A percentile compares a stretch with the other conserved stretches of the same genome.
Conservation (phyloP, 768 basidiomycete species). For the Neoboletus brunneissimus region DNA sequence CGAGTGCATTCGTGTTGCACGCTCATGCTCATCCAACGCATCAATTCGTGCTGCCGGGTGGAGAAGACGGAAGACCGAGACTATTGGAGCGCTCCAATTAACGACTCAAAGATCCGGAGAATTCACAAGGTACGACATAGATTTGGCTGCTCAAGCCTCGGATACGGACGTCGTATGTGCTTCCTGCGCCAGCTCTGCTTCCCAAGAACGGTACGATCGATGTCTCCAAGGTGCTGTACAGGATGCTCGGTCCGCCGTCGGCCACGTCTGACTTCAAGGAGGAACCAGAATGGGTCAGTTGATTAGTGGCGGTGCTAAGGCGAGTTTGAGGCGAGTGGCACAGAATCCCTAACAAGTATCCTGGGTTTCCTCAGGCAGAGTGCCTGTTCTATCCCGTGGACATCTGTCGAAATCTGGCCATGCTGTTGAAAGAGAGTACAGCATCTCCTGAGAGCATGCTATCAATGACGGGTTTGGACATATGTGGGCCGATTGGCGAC, state of each 20-base stretch:
- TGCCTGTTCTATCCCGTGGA: constrained; percentile 63
- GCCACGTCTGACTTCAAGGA: constrained; percentile 33
- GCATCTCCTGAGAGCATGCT: constrained; percentile 71
- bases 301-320: neutral
- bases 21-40: too few relatives aligned
- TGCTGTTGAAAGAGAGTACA: constrained; percentile 74
- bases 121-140: constrained; percentile 36
- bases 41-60: constrained; percentile 76
- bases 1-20: too few relatives aligned
- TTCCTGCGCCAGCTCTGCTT: constrained; percentile 51
- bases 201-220: constrained; percentile 60
- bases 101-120: neutral
- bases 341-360: constrained; percentile 65
- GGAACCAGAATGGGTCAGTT: neutral
- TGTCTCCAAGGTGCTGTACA: constrained; percentile 70
- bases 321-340: too few relatives aligned
- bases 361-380: constrained; percentile 87
- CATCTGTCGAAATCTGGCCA: constrained; percentile 63
- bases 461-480: constrained; percentile 39
- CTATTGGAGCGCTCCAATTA: constrained; percentile 57
- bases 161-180: constrained; percentile 58
- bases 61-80: constrained; percentile 75
- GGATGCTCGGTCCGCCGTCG: constrained; percentile 51
- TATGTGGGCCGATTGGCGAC: too few relatives aligned
- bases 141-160: constrained; percentile 92